Conservation (phyloP, 75 land plant genomes). For the Selaginella tamariscina region DNA sequence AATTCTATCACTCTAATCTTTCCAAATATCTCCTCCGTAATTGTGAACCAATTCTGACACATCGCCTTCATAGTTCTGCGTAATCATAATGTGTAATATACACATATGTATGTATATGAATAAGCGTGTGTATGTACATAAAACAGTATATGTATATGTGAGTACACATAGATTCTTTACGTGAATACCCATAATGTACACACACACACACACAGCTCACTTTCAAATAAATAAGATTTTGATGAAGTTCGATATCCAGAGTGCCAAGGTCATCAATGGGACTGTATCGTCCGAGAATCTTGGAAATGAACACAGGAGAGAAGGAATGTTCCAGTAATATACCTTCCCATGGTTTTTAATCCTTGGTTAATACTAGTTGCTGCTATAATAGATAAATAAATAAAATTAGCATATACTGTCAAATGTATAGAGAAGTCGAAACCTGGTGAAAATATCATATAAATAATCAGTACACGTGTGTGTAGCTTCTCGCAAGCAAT, state of each 20-base stretch:
- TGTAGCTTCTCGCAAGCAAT: no score
- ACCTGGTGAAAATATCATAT: no score
- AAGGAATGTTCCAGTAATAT: conserved; percentile 78
- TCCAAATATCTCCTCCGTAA: conserved; percentile 74
- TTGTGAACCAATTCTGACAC: conserved; percentile 69
- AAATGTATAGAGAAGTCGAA: no score
- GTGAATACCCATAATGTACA: not conserved
- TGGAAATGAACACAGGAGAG: conserved; percentile 83
- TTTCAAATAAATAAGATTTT: conserved; percentile 81
- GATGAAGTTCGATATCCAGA: conserved; percentile 82
- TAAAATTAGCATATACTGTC: no score
- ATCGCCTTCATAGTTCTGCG: conserved; percentile 87
- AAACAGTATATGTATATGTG: not conserved
- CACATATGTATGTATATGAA: not conserved
- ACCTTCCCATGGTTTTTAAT: conserved; percentile 77
- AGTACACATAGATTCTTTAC: not conserved
- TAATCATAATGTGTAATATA: not conserved
- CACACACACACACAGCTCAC: conserved; percentile 23
- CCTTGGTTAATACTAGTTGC: conserved; percentile 60
- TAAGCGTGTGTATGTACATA: not conserved
- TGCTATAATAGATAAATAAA: conserved; percentile 18
- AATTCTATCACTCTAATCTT: conserved; percentile 52
- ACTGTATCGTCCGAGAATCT: conserved; percentile 80
- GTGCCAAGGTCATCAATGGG: conserved; percentile 82
- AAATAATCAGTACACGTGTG: no score